Evolutionary conservation across 2,329 filamentous ascomycete genomes (phyloP).

Genomic region (Graphiopsis chlorocephala): DNA sequence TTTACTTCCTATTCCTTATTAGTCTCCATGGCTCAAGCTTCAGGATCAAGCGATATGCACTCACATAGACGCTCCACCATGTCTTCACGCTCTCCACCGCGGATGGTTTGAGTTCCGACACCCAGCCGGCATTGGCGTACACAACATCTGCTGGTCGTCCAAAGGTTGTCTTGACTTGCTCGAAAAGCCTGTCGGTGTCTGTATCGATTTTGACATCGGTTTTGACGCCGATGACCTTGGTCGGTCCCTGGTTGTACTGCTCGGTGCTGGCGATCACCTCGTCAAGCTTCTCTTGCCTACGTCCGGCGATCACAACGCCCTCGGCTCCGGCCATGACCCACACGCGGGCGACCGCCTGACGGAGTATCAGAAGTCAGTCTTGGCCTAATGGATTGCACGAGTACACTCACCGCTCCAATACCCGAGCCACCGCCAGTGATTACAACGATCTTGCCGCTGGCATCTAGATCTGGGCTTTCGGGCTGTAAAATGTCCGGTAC

Average conservation of each 20-base stretch:
- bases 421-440: conserved; percentile 23
- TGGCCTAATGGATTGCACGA: background rate
- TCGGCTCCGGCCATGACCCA: conserved; percentile 30
- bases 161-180: conserved; percentile 7
- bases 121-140: conserved; percentile 19
- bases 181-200: conserved; percentile 2
- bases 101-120: background rate
- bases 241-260: conserved; percentile 18
- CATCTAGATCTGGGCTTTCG: conserved; percentile 16
- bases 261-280: conserved; percentile 20
- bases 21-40: background rate
- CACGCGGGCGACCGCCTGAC: conserved; percentile 26
- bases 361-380: background rate
- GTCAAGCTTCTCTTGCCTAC: conserved; percentile 25
- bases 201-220: conserved; percentile 26
- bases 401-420: conserved; percentile 16
- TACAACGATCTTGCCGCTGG: conserved; percentile 26
- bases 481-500: conserved; percentile 26
- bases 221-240: conserved; percentile 23
- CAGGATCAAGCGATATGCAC: background rate
- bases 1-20: conserved; percentile 10
- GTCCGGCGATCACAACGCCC: conserved; percentile 28
- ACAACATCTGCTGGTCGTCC: conserved; percentile 20
- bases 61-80: conserved; percentile 16
- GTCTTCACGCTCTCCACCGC: conserved; percentile 1